A percentile compares a stretch with the other conserved stretches of the same genome.
Evolutionary conservation across 129 eudicot genomes (phyloP).

Genomic region (Flaveria robusta): DNA sequence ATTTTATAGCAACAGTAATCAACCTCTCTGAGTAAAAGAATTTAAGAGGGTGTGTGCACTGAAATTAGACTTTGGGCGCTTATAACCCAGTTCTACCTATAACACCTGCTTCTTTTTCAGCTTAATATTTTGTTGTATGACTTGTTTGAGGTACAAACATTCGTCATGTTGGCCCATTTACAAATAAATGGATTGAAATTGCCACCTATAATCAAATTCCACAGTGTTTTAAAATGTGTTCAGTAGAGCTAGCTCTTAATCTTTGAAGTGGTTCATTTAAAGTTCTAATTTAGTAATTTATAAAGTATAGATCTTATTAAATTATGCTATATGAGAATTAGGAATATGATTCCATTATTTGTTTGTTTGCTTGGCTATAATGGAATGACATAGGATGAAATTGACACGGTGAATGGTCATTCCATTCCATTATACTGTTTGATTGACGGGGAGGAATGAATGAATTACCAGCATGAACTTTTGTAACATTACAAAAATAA

Average conservation of each 20-base stretch:
- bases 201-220: not conserved
- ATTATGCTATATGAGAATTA: slow-evolving; percentile 18
- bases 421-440: not conserved
- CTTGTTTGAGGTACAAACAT: not conserved
- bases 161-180: not conserved
- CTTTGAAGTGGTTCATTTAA: not conserved
- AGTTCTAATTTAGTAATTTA: not conserved
- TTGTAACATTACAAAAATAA: not conserved
- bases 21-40: not conserved
- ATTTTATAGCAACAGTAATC: not conserved
- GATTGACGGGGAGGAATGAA: not conserved
- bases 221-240: not conserved
- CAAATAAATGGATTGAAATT: not conserved
- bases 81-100: not conserved
- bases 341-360: not conserved
- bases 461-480: not conserved
- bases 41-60: not conserved
- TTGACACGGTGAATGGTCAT: slow-evolving; percentile 1
- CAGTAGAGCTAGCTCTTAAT: not conserved
- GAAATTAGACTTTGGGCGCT: not conserved
- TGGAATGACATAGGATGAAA: slow-evolving; percentile 4
- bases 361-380: not conserved
- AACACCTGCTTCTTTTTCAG: not conserved
- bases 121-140: not conserved
- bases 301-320: not conserved